phyloP scores from a whole-genome alignment of 192 early-diverging fungal species.

The Paraglomus occultum region DNA sequence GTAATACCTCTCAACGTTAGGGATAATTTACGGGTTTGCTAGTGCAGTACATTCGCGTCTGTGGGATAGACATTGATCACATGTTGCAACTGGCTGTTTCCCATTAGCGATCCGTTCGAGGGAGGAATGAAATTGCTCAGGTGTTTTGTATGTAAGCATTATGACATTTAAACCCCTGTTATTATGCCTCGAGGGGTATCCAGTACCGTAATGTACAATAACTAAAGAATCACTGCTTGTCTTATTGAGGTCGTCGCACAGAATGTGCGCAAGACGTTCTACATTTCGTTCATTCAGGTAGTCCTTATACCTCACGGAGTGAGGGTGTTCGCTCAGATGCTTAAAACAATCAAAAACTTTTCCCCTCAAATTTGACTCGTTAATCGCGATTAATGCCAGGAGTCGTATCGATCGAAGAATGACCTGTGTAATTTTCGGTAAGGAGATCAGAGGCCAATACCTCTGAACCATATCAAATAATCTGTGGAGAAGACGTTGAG shows the following conservation, averaged over 20 bases:
- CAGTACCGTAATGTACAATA: neutral
- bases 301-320: neutral
- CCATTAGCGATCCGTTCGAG: neutral
- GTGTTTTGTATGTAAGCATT: conserved; percentile 1
- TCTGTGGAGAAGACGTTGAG: neutral
- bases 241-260: conserved; percentile 1
- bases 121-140: conserved; percentile 13
- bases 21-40: too few relatives aligned
- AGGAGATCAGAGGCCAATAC: neutral
- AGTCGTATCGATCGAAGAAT: conserved; percentile 27
- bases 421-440: neutral
- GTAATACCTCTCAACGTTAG: too few relatives aligned
- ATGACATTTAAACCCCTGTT: neutral
- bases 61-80: too few relatives aligned
- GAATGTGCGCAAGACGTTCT: neutral
- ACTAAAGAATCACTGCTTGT: conserved; percentile 8
- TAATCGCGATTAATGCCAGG: conserved; percentile 5
- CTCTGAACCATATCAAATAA: neutral
- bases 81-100: too few relatives aligned
- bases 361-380: neutral
- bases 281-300: neutral
- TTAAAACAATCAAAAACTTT: conserved; percentile 6
- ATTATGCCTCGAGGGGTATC: neutral
- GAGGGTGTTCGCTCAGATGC: neutral
- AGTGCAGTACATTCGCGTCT: too few relatives aligned